phyloP scores from a whole-genome alignment of 2,329 filamentous ascomycete genomes.

The Colletotrichum chlorophyti region DNA sequence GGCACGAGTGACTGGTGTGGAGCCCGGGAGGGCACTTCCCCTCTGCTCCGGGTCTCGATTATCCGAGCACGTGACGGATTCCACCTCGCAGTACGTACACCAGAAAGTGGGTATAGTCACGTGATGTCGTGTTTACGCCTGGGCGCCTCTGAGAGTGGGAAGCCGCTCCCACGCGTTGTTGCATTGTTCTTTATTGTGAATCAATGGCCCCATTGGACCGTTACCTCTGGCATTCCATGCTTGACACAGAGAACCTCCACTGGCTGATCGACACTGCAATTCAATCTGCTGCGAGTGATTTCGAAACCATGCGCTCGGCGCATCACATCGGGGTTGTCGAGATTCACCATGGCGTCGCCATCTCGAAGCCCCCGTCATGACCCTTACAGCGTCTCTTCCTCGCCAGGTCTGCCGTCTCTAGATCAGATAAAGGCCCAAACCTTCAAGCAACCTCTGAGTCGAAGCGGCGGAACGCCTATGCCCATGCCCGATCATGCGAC shows the following conservation, averaged over 20 bases:
- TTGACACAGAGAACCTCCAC: no score
- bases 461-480: conserved; percentile 1
- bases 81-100: no score
- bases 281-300: conserved; percentile 38
- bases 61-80: no score
- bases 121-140: no score
- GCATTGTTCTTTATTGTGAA: no score
- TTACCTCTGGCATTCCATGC: no score
- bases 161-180: neutral
- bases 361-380: conserved; percentile 36
- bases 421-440: conserved; percentile 53
- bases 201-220: no score
- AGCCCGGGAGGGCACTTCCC: conserved; percentile 39
- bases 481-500: neutral
- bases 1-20: no score
- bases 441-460: neutral
- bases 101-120: no score
- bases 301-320: conserved; percentile 55
- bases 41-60: no score
- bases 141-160: no score
- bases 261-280: neutral
- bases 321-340: conserved; percentile 43
- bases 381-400: conserved; percentile 50
- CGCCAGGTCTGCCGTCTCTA: conserved; percentile 62
- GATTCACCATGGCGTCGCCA: conserved; percentile 40